Base-by-base conservation (phyloP, 495 filamentous ascomycete species). In the Immersiella caudata region DNA sequence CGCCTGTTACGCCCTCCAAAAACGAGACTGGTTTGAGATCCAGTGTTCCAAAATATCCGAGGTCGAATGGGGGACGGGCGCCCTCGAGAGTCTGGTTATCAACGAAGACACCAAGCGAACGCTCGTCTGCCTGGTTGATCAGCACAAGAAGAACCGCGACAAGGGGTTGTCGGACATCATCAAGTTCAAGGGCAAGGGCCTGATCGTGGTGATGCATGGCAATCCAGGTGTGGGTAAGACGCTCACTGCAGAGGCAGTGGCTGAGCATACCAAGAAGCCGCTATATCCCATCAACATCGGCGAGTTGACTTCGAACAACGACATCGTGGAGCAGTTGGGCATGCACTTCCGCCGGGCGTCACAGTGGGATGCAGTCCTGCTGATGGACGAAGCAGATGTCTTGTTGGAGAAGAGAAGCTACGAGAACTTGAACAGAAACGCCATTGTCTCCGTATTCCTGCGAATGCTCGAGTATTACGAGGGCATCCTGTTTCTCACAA, bases 241-340 rank as follows among this genome's bases (percentile, higher is more conserved):
- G 9, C 52, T 55, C 21, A 55, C 52, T 2, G 52, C 52, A 2
- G 52, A 55, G 52, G 52, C 52, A 4, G 52, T 55, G 20, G 52
- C 52, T 14, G 52, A 55, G 20, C 52, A 55, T 14, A 55, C 52
- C 52, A n/a, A 22, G 20, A 55, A 55, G 52, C 52, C 52, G n/a
- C 52, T 55, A n/a, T 55, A 55, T n/a, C 52, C 52, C 52, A 55
- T 55, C 52, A 55, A 55, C 52, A 55, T 55, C n/a, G 52, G 52
- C 6, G 52, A 55, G 52, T n/a, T 55, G 4, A 55, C 52, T 11
- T 11, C 9, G 9, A n/a, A 55, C 16, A 26, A 55, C 25, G 52
- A 55, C 52, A 55, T 55, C n/a, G 52, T 55, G 14, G 52, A 22
- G 20, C 52, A 55, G 20, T n/a, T 55, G 7, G 24, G 16, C 52